phyloP scores from a whole-genome alignment of 208 protist genomes.

The Leishmania braziliensis region DNA sequence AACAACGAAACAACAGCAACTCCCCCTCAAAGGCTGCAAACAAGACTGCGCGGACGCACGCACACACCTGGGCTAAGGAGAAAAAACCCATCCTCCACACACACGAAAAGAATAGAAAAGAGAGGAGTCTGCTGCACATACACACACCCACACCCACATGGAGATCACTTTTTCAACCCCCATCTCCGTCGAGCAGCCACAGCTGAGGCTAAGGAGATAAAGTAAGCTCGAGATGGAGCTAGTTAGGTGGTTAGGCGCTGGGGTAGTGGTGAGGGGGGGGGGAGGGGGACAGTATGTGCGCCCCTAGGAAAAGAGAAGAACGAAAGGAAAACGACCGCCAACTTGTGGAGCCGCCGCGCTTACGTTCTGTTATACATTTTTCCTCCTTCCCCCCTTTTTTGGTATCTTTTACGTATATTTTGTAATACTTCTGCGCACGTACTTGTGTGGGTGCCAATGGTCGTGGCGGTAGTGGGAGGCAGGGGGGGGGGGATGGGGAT shows the following conservation, averaged over 20 bases:
- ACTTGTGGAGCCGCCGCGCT: background rate
- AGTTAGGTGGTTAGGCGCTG: background rate
- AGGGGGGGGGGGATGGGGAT: background rate
- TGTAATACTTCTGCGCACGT: background rate
- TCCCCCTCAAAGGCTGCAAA: no score
- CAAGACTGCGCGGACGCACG: no score
- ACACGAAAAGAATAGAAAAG: background rate
- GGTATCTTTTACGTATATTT: background rate
- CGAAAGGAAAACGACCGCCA: slow-evolving; percentile 7
- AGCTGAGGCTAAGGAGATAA: background rate
- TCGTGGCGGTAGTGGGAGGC: background rate
- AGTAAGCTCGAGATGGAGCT: background rate
- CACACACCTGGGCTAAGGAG: no score
- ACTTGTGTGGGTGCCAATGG: background rate
- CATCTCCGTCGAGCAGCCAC: background rate
- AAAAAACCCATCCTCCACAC: background rate
- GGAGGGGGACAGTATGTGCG: background rate
- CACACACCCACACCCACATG: background rate
- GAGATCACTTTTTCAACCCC: background rate
- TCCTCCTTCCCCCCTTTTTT: background rate
- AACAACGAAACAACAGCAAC: background rate
- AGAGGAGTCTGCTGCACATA: background rate
- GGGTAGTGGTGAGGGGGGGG: no score
- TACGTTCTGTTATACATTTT: no score
- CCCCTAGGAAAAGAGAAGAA: background rate